A percentile compares a stretch with the other conserved stretches of the same genome.
Evolutionary conservation across 2,329 filamentous ascomycete genomes (phyloP).

Genomic region (Bertia moriformis): DNA sequence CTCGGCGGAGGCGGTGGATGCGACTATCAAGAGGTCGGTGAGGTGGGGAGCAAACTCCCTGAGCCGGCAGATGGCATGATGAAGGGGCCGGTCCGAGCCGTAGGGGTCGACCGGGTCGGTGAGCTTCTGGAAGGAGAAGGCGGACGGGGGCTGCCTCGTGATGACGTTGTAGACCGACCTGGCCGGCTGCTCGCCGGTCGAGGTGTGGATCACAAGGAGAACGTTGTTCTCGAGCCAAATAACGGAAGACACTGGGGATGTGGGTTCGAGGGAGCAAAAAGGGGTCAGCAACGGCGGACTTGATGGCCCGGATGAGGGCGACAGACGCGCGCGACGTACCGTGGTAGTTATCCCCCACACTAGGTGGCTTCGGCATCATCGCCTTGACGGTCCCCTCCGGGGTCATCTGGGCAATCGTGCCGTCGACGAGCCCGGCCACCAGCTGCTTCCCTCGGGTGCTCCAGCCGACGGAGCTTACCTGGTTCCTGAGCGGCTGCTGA

Average conservation of each 20-base stretch:
- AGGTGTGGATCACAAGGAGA: slow-evolving; percentile 70
- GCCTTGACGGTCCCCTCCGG: slow-evolving; percentile 66
- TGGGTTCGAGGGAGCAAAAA: slow-evolving; percentile 3
- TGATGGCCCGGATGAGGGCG: neutral
- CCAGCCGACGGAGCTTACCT: slow-evolving; percentile 78
- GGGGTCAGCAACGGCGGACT: neutral
- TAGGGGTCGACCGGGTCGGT: slow-evolving; percentile 63
- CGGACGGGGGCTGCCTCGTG: slow-evolving; percentile 38
- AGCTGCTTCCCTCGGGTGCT: slow-evolving; percentile 87
- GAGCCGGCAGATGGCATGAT: slow-evolving; percentile 66
- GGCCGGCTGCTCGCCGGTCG: slow-evolving; percentile 38
- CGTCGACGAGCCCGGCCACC: slow-evolving; percentile 70
- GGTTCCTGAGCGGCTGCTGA: slow-evolving; percentile 50
- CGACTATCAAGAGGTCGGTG: slow-evolving; percentile 67
- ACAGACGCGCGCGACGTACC: slow-evolving; percentile 39
- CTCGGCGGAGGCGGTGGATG: slow-evolving; percentile 67
- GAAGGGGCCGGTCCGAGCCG: slow-evolving; percentile 49
- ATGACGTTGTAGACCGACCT: slow-evolving; percentile 75
- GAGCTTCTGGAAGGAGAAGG: slow-evolving; percentile 61
- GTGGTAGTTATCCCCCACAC: slow-evolving; percentile 46
- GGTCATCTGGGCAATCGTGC: slow-evolving; percentile 69
- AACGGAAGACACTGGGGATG: slow-evolving; percentile 54
- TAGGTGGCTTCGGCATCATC: slow-evolving; percentile 63
- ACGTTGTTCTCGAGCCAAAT: slow-evolving; percentile 79
- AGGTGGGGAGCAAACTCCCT: slow-evolving; percentile 69